Percentiles rank a stretch among this genome's conserved stretches.
These are phyloP conservation scores for Adansonia gregorii DNA, from an alignment of 441 rosid genomes.

Conservation along the genomic window DNA sequence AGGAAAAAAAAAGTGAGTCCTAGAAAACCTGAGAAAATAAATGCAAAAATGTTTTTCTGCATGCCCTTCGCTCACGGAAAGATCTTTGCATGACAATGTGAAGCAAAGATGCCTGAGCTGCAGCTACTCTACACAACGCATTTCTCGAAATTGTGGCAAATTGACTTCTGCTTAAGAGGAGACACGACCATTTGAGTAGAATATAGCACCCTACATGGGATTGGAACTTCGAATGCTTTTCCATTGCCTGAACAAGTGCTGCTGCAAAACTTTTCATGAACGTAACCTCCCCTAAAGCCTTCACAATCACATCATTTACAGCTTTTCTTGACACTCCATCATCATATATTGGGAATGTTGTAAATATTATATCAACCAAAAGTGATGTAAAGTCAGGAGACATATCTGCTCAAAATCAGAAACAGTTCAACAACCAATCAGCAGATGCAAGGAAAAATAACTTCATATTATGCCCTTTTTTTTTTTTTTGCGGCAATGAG, in stretches of 20 bases:
- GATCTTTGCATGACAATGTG: constrained; percentile 65
- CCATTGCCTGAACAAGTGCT: constrained; percentile 86
- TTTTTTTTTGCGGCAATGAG: neutral
- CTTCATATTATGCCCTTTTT: neutral
- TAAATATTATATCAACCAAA: constrained; percentile 75
- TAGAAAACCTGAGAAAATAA: constrained; percentile 71
- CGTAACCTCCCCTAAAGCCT: constrained; percentile 51
- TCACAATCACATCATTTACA: constrained; percentile 75
- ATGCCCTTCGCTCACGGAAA: constrained; percentile 71
- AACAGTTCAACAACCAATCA: constrained; percentile 20
- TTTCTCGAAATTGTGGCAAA: constrained; percentile 77
- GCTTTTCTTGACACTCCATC: constrained; percentile 80
- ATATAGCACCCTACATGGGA: constrained; percentile 68
- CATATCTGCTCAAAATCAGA: constrained; percentile 51
- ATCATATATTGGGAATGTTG: constrained; percentile 69
- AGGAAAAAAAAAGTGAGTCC: constrained; percentile 15
- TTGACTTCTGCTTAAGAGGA: constrained; percentile 72
- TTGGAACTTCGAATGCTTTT: constrained; percentile 66
- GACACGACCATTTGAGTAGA: constrained; percentile 88
- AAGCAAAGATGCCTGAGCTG: constrained; percentile 77
- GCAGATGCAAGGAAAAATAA: constrained; percentile 4
- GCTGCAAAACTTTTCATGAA: constrained; percentile 93
- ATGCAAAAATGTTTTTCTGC: constrained; percentile 61
- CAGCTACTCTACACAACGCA: constrained; percentile 78
- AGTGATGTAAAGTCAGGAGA: constrained; percentile 55